Evolutionary conservation across 202 grass and related monocot genomes (phyloP).

Genomic region (Panicum virgatum): DNA sequence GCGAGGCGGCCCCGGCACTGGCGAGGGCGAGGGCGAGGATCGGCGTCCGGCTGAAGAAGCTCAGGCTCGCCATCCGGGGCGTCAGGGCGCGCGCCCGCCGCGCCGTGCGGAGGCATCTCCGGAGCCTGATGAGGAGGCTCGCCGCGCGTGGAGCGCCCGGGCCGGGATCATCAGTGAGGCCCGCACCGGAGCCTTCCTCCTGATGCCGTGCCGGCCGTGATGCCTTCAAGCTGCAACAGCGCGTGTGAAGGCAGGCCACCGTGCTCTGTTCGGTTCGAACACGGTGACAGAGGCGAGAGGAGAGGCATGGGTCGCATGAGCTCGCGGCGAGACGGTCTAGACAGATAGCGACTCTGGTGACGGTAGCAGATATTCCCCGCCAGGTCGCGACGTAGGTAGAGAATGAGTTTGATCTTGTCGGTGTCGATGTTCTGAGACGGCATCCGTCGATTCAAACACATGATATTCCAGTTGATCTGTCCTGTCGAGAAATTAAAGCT

Average conservation of each 20-base stretch:
- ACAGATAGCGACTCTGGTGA: background rate
- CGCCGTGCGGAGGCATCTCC: constrained; percentile 40
- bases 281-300: too few relatives aligned
- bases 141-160: background rate
- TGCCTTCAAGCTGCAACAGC: too few relatives aligned
- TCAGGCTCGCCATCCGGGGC: constrained; percentile 42
- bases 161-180: background rate
- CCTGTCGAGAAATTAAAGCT: too few relatives aligned
- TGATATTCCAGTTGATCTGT: background rate
- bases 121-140: constrained; percentile 38
- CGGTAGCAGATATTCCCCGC: background rate
- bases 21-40: constrained; percentile 38
- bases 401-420: background rate
- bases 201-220: too few relatives aligned
- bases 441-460: background rate
- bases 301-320: too few relatives aligned
- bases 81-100: constrained; percentile 40
- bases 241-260: background rate
- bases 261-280: too few relatives aligned
- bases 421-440: background rate
- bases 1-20: background rate
- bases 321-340: background rate
- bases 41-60: constrained; percentile 55
- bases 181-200: background rate
- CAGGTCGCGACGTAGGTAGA: background rate